Conservation (phyloP, 768 basidiomycete genomes). For the Steccherinum ochraceum region DNA sequence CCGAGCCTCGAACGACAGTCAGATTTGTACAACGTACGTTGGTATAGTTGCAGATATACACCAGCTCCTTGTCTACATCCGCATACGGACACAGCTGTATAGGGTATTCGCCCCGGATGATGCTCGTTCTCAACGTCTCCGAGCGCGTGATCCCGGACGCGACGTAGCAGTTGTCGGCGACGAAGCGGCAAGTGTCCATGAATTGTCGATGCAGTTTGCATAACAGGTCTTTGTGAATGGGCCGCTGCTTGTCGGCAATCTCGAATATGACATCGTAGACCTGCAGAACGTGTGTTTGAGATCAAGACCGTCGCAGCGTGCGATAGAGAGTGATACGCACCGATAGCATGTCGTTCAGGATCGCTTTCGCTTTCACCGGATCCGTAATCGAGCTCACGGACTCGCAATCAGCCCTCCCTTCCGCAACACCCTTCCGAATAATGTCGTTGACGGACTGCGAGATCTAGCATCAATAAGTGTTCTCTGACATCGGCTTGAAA, state of each 20-base stretch:
- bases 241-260: background rate
- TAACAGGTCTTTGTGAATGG: background rate
- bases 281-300: background rate
- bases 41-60: background rate
- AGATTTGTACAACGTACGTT: background rate
- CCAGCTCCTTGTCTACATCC: background rate
- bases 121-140: background rate
- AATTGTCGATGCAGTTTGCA: background rate
- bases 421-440: background rate
- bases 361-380: background rate
- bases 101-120: background rate
- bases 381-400: background rate
- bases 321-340: background rate
- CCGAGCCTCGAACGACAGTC: no score
- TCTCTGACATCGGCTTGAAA: no score
- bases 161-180: background rate
- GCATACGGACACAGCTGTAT: background rate
- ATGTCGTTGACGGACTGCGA: background rate
- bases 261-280: background rate
- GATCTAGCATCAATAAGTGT: no score
- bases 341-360: background rate
- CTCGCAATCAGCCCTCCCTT: background rate
- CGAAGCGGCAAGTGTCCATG: background rate
- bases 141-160: background rate
- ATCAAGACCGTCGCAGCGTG: no score